Evolutionary conservation across 495 filamentous ascomycete species (phyloP), one percentile per base, ranked within the genome.

Genomic region (Penicillium lagena): DNA sequence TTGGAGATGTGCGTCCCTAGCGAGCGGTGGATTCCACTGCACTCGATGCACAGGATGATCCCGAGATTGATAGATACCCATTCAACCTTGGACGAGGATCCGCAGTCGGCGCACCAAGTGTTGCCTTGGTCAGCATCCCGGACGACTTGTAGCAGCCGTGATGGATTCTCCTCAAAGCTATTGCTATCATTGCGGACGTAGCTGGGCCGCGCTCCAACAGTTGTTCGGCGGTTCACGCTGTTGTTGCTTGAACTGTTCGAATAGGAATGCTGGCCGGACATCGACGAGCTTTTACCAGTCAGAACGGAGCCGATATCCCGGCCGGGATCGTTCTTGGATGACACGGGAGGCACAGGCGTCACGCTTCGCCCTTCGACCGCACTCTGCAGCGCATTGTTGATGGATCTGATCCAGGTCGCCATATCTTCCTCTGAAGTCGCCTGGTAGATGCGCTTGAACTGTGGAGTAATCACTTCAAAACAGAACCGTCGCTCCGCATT

Each of bases 11-110:
- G 93, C 3, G 93, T 99, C 7, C 93, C 93, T 2, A 99, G 76
- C 9, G 93, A 97, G 15, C 93, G 83, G 66, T 99, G 93, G 45
- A 99, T 96, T 54, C 93, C 93, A 56, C 89, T 93, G 64, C 93
- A 99, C 63, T 99, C 93, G 49, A 99, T 99, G 67, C 93, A 99
- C 12, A 99, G 77, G 29, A 97, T 82, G 42, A 97, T 95, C 28
- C 86, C 94, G 4, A 99, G 77, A 53, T 99, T 99, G 62, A 99
- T 95, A 1, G 91, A 96, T 33, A 96, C 93, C 93, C 93, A 99
- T 62, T 99, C 94, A 12, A 94, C 88, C 63, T 95, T 96, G 51
- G 82, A 77, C 28, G 83, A 82, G 15, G 90, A 94, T 11, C 87
- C 89, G 59, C 93, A 99, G 58, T 99, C 93, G 15, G 91, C 93